Evolutionary conservation across 129 eudicot species (phyloP).

Genomic region (Centella asiatica): DNA sequence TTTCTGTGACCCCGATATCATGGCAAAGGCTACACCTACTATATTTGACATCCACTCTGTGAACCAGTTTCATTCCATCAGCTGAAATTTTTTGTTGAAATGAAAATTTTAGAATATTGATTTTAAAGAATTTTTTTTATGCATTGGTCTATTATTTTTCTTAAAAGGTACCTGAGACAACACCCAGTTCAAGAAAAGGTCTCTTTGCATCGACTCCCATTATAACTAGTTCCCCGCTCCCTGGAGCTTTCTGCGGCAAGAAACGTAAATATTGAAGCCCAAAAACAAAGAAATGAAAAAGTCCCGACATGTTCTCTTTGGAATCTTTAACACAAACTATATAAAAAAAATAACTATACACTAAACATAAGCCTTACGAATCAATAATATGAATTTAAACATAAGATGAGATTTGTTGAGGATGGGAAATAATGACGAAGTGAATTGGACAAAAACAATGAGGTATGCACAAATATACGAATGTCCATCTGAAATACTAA

Average conservation of each 20-base stretch:
- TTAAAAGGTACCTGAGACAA: conserved; percentile 42
- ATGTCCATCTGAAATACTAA: too few relatives aligned
- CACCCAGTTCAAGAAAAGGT: conserved; percentile 57
- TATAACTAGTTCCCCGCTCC: conserved; percentile 56
- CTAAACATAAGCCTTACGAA: too few relatives aligned
- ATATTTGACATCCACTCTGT: conserved; percentile 48
- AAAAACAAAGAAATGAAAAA: background rate
- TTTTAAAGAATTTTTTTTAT: background rate
- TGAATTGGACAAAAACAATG: too few relatives aligned
- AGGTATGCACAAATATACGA: too few relatives aligned
- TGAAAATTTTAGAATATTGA: background rate
- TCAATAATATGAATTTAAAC: too few relatives aligned
- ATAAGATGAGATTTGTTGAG: too few relatives aligned
- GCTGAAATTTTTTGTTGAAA: conserved; percentile 22
- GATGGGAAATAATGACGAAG: too few relatives aligned
- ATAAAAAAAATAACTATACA: too few relatives aligned
- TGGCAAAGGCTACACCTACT: conserved; percentile 57
- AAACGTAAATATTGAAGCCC: background rate
- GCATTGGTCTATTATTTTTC: background rate
- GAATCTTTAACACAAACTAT: too few relatives aligned
- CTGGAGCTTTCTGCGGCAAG: conserved; percentile 49
- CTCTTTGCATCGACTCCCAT: conserved; percentile 56
- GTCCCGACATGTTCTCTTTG: too few relatives aligned
- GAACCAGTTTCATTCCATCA: conserved; percentile 47
- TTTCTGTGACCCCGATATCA: conserved; percentile 61